Evolutionary conservation across 352 stramenopile species (phyloP), one percentile per base, ranked within the genome.

Genomic region (Elongisporangium anandrum): DNA sequence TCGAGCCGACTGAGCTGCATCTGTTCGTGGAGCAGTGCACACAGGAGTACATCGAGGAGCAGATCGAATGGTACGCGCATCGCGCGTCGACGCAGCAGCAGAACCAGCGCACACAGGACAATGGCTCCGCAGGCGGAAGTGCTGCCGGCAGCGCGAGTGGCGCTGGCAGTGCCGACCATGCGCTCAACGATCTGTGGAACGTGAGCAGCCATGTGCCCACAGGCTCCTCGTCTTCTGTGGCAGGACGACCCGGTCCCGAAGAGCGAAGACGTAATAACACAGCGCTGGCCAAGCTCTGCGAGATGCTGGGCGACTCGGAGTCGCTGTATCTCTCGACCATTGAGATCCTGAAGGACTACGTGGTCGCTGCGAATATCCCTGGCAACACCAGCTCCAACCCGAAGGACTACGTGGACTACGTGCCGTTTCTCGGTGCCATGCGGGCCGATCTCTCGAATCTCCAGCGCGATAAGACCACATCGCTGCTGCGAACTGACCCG

Each of bases 321-420:
- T 64, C 81, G n/a, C 59, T 95, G 59, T 95, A 95, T 52, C 59
- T 89, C 20, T 72, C 82, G 26, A 90, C 79, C 23, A 41, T 95
- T 21, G 81, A 95, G 51, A 94, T 95, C 20, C 69, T 87, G 64
- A 87, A 89, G 21, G 72, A 85, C 41, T 92, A 90, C 50, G 69
- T 92, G 22, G 70, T 89, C 13, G 69, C 78, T 20, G 84, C 75
- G 4, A 88, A 72, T 47, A 88, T 93, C 59, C 86, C 83, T 23
- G 86, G 86, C 45, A 75, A 67, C n/a, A 70, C 72, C 8, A 78
- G 64, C 47, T 76, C 72, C 29, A 79, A 82, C 16, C 59, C 77
- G 8, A 93, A 93, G 67, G 83, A 95, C 58, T 93, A 93, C 62
- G 80, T 92, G 45, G 84, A 95, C 55, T 88, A 90, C 54, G 82